Evolutionary conservation across 2,329 filamentous ascomycete species (phyloP).

Genomic region (Fusarium caatingaense): DNA sequence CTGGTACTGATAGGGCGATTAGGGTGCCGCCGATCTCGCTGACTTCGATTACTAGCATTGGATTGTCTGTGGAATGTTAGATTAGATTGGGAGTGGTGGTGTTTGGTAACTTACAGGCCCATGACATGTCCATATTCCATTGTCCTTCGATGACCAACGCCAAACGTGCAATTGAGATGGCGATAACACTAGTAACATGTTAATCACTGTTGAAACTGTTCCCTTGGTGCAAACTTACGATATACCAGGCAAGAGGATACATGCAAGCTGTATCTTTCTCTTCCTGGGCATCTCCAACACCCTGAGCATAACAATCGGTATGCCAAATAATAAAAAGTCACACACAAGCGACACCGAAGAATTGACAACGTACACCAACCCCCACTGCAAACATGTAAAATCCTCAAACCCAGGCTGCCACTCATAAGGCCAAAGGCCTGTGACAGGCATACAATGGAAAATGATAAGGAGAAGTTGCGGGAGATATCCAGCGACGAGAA

Average conservation of each 20-base stretch:
- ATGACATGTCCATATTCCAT: slow-evolving; percentile 60
- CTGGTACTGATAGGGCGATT: slow-evolving; percentile 62
- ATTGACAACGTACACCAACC: slow-evolving; percentile 63
- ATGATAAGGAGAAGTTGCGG: slow-evolving; percentile 62
- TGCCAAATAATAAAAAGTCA: slow-evolving; percentile 62
- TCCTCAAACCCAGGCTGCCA: slow-evolving; percentile 56
- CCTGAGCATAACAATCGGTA: slow-evolving; percentile 61
- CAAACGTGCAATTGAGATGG: slow-evolving; percentile 60
- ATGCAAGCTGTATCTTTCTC: slow-evolving; percentile 59
- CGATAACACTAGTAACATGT: slow-evolving; percentile 55
- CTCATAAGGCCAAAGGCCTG: slow-evolving; percentile 62
- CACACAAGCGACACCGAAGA: slow-evolving; percentile 61
- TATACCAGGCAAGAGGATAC: slow-evolving; percentile 62
- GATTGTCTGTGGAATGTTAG: slow-evolving; percentile 51
- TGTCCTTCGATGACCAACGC: slow-evolving; percentile 61
- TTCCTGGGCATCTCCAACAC: slow-evolving; percentile 57
- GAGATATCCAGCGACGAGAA: slow-evolving; percentile 57
- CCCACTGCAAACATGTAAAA: slow-evolving; percentile 62
- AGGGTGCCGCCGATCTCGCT: slow-evolving; percentile 63
- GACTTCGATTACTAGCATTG: slow-evolving; percentile 61
- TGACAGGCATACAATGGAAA: slow-evolving; percentile 64
- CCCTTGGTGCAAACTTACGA: slow-evolving; percentile 51
- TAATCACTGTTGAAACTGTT: background rate
- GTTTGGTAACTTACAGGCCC: slow-evolving; percentile 52
- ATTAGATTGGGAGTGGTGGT: rapidly evolving